Percentiles rank a stretch among this genome's conserved stretches.
Conservation (phyloP, 2,329 filamentous ascomycete species). For the Raffaelea arxii region DNA sequence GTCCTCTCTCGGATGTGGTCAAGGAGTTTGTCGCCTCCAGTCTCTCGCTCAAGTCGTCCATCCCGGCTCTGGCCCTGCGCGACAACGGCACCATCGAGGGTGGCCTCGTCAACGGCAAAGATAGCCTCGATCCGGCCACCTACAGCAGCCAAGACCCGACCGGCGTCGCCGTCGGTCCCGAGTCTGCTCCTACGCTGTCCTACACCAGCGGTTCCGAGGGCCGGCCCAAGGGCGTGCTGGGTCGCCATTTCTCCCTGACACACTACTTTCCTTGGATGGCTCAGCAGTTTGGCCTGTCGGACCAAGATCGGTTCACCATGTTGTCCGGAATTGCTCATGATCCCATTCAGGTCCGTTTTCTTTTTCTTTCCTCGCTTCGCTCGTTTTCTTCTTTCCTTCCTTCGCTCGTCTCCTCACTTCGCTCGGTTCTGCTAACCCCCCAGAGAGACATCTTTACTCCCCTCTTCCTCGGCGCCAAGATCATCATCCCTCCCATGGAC, state of each 20-base stretch:
- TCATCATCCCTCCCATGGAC: slow-evolving; percentile 71
- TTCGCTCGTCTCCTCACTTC: neutral
- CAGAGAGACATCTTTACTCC: slow-evolving; percentile 80
- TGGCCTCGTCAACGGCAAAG: slow-evolving; percentile 53
- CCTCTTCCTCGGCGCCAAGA: slow-evolving; percentile 70
- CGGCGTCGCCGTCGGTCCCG: slow-evolving; percentile 73
- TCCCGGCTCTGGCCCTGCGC: slow-evolving; percentile 63
- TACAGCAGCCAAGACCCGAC: slow-evolving; percentile 45
- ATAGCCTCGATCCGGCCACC: slow-evolving; percentile 49
- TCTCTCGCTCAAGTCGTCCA: slow-evolving; percentile 59
- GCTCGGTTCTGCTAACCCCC: neutral
- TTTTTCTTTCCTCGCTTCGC: neutral
- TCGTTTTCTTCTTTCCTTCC: neutral
- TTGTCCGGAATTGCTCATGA: slow-evolving; percentile 78
- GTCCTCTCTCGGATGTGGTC: slow-evolving; percentile 39
- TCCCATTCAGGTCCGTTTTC: slow-evolving; percentile 31
- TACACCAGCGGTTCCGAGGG: slow-evolving; percentile 72
- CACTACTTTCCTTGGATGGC: slow-evolving; percentile 95
- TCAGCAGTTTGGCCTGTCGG: slow-evolving; percentile 63
- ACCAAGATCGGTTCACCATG: slow-evolving; percentile 69
- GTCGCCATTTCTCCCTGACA: slow-evolving; percentile 75
- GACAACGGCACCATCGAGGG: slow-evolving; percentile 66
- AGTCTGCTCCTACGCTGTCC: slow-evolving; percentile 66
- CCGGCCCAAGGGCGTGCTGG: slow-evolving; percentile 75
- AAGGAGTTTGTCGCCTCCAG: slow-evolving; percentile 63